Percentiles rank a stretch among this genome's conserved stretches.
Evolutionary conservation across 345 rosid species (phyloP).

Genomic region (Trapa incisa): DNA sequence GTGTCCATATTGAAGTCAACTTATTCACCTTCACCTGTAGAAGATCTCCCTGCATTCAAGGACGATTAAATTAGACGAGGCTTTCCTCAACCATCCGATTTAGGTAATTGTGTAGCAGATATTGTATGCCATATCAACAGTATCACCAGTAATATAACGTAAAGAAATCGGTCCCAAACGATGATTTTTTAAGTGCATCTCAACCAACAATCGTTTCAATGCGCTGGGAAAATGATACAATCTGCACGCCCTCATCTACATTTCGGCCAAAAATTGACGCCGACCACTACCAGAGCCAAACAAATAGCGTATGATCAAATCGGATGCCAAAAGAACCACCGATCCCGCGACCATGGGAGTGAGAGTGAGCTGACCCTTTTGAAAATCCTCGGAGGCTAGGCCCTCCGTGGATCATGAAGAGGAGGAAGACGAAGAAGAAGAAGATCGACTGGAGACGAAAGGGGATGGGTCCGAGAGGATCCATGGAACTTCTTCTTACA

Average conservation of each 20-base stretch:
- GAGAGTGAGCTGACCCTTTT: constrained; percentile 41
- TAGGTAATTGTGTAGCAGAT: not conserved
- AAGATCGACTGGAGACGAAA: constrained; percentile 1
- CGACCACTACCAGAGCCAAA: constrained; percentile 2
- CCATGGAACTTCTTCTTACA: constrained; percentile 1
- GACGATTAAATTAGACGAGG: not conserved
- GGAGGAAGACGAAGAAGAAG: constrained; percentile 12
- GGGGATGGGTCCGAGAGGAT: constrained; percentile 5
- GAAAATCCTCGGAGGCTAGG: constrained; percentile 90
- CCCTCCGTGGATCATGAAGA: constrained; percentile 58
- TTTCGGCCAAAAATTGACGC: not conserved
- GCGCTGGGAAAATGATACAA: no score
- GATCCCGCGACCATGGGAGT: not conserved
- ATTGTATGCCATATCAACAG: not conserved
- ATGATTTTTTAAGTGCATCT: no score
- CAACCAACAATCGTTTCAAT: no score
- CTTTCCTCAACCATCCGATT: not conserved
- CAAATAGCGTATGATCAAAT: not conserved
- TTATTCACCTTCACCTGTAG: constrained; percentile 86
- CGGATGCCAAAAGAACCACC: not conserved
- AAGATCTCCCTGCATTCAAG: constrained; percentile 47
- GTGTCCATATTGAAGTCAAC: constrained; percentile 78
- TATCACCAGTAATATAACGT: not conserved
- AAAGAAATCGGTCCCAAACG: no score
- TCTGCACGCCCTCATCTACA: no score